A percentile compares a stretch with the other conserved stretches of the same genome.
Conservation (phyloP, 2,329 filamentous ascomycete species). For the Pseudovirgaria hyperparasitica region DNA sequence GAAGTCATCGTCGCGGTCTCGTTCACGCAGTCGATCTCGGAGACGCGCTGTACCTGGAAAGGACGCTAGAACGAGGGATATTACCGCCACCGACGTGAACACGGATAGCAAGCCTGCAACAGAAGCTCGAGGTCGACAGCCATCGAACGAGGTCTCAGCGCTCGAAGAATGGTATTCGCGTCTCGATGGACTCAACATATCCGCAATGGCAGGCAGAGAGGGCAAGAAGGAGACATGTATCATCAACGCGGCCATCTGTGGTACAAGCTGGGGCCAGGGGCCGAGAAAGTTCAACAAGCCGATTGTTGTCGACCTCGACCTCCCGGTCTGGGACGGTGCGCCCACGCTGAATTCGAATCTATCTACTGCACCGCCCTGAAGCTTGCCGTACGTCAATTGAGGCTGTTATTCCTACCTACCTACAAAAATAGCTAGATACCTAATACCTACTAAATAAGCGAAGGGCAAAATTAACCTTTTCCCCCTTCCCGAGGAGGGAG, state of each 20-base stretch:
- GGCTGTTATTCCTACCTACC: too few species aligned
- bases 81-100: too few species aligned
- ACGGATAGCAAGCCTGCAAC: slow-evolving; percentile 9
- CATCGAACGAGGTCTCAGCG: slow-evolving; percentile 11
- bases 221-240: slow-evolving; percentile 58
- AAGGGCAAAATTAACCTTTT: too few species aligned
- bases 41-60: slow-evolving; percentile 9
- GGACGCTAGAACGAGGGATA: slow-evolving; percentile 10
- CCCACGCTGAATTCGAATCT: too few species aligned
- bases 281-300: slow-evolving; percentile 62
- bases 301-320: slow-evolving; percentile 69
- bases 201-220: slow-evolving; percentile 11
- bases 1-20: too few species aligned
- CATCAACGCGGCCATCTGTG: slow-evolving; percentile 67
- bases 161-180: too few species aligned
- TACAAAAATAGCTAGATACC: too few species aligned
- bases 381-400: too few species aligned
- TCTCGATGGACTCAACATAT: slow-evolving; percentile 3
- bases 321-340: slow-evolving; percentile 42
- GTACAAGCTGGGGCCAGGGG: slow-evolving; percentile 41
- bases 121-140: slow-evolving; percentile 6
- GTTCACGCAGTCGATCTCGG: too few species aligned
- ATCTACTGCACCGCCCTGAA: too few species aligned
- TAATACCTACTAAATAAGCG: too few species aligned
- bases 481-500: too few species aligned